Evolutionary conservation across 768 basidiomycete species (phyloP).

Genomic region (Boletus edulis): DNA sequence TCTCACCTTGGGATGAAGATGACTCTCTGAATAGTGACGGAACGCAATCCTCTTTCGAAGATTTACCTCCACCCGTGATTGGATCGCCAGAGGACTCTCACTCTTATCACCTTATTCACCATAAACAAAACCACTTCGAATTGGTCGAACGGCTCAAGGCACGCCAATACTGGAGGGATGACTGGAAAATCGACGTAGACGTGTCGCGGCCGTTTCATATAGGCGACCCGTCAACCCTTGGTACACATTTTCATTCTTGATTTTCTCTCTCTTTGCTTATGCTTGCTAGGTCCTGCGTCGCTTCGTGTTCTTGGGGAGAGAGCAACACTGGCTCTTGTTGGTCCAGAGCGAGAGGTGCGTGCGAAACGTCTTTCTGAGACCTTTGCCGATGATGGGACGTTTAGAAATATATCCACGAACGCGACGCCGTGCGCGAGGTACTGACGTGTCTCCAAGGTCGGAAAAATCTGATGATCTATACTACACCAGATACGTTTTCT

Average conservation of each 20-base stretch:
- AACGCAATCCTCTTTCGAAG: conserved; percentile 11
- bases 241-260: conserved; percentile 32
- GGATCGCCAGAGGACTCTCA: background rate
- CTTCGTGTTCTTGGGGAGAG: conserved; percentile 39
- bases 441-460: conserved; percentile 75
- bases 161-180: conserved; percentile 72
- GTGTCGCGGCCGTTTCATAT: conserved; percentile 51
- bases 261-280: background rate
- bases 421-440: conserved; percentile 74
- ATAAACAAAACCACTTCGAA: conserved; percentile 36
- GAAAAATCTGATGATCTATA: conserved; percentile 54
- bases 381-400: background rate
- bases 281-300: conserved; percentile 42
- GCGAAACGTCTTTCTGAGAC: background rate
- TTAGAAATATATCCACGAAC: conserved; percentile 70
- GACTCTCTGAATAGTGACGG: conserved; percentile 30
- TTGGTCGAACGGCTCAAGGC: conserved; percentile 60
- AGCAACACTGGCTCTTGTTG: conserved; percentile 37
- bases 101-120: background rate
- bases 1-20: conserved; percentile 64
- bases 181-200: conserved; percentile 53
- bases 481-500: conserved; percentile 29
- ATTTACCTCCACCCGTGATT: conserved; percentile 6
- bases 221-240: conserved; percentile 71
- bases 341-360: conserved; percentile 43